Conservation (phyloP, 345 rosid genomes). For the Euphorbia tirucalli region DNA sequence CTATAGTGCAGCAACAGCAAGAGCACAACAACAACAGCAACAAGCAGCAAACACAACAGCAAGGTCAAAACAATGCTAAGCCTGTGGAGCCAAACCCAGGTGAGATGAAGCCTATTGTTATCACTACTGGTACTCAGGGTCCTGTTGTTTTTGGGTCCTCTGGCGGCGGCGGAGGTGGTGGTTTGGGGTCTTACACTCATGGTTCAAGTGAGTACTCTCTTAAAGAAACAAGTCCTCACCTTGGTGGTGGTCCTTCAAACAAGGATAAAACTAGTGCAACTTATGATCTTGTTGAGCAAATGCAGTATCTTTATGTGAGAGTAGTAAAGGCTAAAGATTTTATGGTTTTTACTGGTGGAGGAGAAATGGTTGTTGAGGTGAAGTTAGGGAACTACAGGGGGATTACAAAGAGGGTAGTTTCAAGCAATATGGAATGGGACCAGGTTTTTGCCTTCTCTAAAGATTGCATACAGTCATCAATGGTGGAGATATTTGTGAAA, state of each 20-base stretch:
- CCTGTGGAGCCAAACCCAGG: slow-evolving; percentile 44
- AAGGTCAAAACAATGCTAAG: slow-evolving; percentile 36
- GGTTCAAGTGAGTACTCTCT: slow-evolving; percentile 53
- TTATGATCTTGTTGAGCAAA: slow-evolving; percentile 78
- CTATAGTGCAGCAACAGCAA: slow-evolving; percentile 38
- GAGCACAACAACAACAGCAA: slow-evolving; percentile 18
- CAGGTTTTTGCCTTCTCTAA: slow-evolving; percentile 79
- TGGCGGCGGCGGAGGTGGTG: slow-evolving; percentile 24
- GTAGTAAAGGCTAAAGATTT: slow-evolving; percentile 53
- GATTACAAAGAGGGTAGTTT: slow-evolving; percentile 47
- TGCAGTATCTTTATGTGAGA: slow-evolving; percentile 70
- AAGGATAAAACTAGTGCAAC: slow-evolving; percentile 66
- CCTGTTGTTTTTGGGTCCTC: slow-evolving; percentile 27
- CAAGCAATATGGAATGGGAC: slow-evolving; percentile 48
- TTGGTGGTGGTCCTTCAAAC: slow-evolving; percentile 54
- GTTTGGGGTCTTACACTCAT: slow-evolving; percentile 25
- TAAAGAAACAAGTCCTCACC: slow-evolving; percentile 68
- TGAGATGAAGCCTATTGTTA: slow-evolving; percentile 53
- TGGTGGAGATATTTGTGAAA: slow-evolving; percentile 61
- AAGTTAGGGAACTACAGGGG: slow-evolving; percentile 70
- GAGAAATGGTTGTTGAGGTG: slow-evolving; percentile 58
- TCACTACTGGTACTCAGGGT: slow-evolving; percentile 36
- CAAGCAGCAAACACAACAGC: slow-evolving; percentile 34
- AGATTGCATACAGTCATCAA: slow-evolving; percentile 70
- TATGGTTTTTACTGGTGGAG: slow-evolving; percentile 36